Evolutionary conservation across 306 rosid species (phyloP), one percentile per base, ranked within the genome.

Genomic region (Trichosanthes truncata): DNA sequence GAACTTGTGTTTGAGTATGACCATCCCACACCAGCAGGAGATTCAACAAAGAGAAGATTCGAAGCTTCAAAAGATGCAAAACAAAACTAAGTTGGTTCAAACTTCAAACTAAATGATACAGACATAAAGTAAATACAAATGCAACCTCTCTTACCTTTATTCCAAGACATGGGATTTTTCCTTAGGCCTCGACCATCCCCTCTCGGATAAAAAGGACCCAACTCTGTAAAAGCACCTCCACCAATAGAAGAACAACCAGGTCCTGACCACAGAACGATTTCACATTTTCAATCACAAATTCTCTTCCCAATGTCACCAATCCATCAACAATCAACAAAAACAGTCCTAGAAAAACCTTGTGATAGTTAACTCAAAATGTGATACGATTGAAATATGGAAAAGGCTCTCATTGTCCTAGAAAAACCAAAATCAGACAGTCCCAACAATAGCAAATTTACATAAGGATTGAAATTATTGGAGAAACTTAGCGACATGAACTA

Each of bases 11-110:
- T 94, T 61, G 98, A 92, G 86, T 94, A 94, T 76, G 98, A 94
- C 95, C 97, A 94, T 71, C 98, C 98, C 33, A 94, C 97, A 76
- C 98, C 98, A 49, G 91, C 93, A 57, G 98, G 97, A 81, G 98
- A 94, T 83, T 94, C 98, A 76, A 94, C 89, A 79, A 94, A 94
- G 52, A 94, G 90, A 76, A 94, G 93, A 82, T 91, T 94, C 5
- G 97, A 92, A 56, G 89, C 98, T 94, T 78, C 23, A 81, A 66
- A 36, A 56, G 6, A 72, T 29, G 80, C 7, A 51, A 62, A 78
- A 26, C 1, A 48, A 74, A 74, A 46, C 1, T 26, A 13, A 26
- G 9, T 48, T 25, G 15, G 45, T 73, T 15, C 78, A 73, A 49
- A 73, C 20, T 25, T 23, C 11, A 48, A 46, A 48, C 6, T 14